Conservation (phyloP, 768 basidiomycete species). For the Pisolithus albus region DNA sequence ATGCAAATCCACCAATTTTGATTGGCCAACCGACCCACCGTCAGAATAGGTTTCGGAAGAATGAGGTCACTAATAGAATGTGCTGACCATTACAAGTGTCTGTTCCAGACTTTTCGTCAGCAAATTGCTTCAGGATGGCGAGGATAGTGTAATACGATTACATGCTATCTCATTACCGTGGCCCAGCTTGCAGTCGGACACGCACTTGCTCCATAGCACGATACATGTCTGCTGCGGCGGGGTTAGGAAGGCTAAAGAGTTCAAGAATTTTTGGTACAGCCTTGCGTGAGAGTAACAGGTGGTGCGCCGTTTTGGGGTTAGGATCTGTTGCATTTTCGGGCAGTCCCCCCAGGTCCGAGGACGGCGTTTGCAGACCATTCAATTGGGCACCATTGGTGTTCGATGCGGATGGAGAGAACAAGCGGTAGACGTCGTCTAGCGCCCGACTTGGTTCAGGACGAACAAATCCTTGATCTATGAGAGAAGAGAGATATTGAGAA, state of each 20-base stretch:
- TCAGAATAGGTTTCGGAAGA: not conserved
- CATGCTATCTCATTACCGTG: conserved; percentile 1
- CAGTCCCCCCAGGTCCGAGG: conserved; percentile 7
- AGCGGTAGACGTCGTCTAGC: conserved; percentile 53
- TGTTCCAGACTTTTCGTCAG: not conserved
- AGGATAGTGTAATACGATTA: not conserved
- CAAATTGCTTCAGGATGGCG: not conserved
- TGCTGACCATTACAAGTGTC: not conserved
- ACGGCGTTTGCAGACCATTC: conserved; percentile 3
- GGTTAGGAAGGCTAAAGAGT: conserved; percentile 39
- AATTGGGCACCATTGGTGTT: conserved; percentile 7
- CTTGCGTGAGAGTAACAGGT: conserved; percentile 43
- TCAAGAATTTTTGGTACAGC: conserved; percentile 47
- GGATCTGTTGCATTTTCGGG: not conserved
- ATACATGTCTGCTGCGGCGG: conserved; percentile 44
- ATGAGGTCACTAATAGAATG: too few relatives aligned
- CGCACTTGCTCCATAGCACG: conserved; percentile 59
- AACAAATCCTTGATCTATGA: conserved; percentile 51
- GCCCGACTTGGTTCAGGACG: conserved; percentile 46
- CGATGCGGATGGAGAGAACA: conserved; percentile 16
- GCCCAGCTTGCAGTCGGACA: conserved; percentile 20
- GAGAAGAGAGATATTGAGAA: conserved; percentile 57
- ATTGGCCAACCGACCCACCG: not conserved
- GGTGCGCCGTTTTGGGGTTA: conserved; percentile 12
- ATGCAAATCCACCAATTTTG: not conserved